Percentiles rank a stretch among this genome's conserved stretches.
These are phyloP conservation scores for Aspergillus tamarii DNA, from an alignment of 2,329 filamentous ascomycete species.

Conservation along the genomic window DNA sequence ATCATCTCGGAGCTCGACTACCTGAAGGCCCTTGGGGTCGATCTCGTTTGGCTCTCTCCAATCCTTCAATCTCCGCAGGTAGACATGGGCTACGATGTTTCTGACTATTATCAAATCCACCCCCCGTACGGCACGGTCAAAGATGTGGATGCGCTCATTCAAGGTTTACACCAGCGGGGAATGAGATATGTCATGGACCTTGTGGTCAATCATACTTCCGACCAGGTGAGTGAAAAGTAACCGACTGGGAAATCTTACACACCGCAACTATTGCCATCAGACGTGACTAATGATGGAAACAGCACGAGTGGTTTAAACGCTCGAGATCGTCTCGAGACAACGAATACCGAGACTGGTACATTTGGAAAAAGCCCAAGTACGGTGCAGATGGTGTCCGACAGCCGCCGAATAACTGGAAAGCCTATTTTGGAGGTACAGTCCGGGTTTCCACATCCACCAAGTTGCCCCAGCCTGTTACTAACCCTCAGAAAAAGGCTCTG, in stretches of 20 bases:
- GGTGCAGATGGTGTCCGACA: conserved; percentile 60
- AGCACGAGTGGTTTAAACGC: conserved; percentile 61
- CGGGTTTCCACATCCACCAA: background rate
- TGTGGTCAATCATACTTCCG: background rate
- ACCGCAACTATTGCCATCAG: background rate
- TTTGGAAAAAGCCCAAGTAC: conserved; percentile 56
- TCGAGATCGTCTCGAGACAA: conserved; percentile 62
- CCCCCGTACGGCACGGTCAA: background rate
- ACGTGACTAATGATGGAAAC: background rate
- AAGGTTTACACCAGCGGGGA: background rate
- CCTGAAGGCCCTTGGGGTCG: conserved; percentile 61
- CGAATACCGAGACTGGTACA: conserved; percentile 70
- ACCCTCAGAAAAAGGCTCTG: background rate
- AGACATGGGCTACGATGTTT: conserved; percentile 56
- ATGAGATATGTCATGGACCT: background rate
- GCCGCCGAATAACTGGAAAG: conserved; percentile 66
- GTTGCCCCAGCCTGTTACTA: background rate
- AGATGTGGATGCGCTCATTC: background rate
- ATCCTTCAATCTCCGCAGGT: conserved; percentile 56
- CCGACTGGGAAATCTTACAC: background rate
- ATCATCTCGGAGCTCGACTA: conserved; percentile 67
- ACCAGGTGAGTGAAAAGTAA: background rate
- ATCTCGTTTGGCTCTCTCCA: conserved; percentile 58
- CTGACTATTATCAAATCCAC: conserved; percentile 4
- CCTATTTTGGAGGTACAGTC: background rate